phyloP scores from a whole-genome alignment of 768 basidiomycete species.

The Russula griseocarnosa region DNA sequence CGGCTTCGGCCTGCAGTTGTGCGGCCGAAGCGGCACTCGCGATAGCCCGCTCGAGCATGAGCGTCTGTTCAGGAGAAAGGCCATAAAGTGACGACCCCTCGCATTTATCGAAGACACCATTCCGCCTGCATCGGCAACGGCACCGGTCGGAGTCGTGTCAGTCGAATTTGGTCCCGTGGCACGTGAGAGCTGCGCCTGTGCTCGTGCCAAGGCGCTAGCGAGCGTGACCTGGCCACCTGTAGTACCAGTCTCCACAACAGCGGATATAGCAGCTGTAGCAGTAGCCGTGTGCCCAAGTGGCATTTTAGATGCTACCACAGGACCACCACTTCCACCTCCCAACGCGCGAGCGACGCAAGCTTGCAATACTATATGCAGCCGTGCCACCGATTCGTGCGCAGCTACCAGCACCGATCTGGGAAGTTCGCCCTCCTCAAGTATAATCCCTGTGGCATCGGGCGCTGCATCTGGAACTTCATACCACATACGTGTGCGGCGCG shows the following conservation, averaged over 20 bases:
- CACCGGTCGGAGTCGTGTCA: not conserved
- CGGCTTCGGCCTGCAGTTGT: conserved; percentile 74
- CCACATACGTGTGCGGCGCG: conserved; percentile 64
- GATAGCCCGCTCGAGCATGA: conserved; percentile 66
- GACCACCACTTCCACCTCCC: not conserved
- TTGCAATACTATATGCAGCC: conserved; percentile 23
- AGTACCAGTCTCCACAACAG: conserved; percentile 36
- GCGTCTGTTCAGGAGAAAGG: conserved; percentile 68
- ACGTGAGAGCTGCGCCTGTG: conserved; percentile 48
- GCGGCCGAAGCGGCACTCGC: conserved; percentile 70
- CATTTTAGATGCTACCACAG: not conserved
- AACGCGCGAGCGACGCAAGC: conserved; percentile 23
- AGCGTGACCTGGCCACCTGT: conserved; percentile 60
- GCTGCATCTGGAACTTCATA: conserved; percentile 47
- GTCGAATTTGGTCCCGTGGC: conserved; percentile 13
- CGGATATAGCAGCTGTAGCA: conserved; percentile 31
- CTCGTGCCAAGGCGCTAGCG: conserved; percentile 69
- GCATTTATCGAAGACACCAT: conserved; percentile 2
- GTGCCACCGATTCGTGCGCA: conserved; percentile 26
- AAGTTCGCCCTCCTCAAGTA: conserved; percentile 29
- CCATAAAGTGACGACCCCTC: conserved; percentile 55
- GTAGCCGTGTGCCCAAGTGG: conserved; percentile 15
- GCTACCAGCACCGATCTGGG: conserved; percentile 19
- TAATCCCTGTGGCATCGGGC: not conserved
- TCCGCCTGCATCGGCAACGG: not conserved